A percentile compares a stretch with the other conserved stretches of the same genome.
Conservation (phyloP, 2,329 filamentous ascomycete genomes). For the Hymenoscyphus salicellus region DNA sequence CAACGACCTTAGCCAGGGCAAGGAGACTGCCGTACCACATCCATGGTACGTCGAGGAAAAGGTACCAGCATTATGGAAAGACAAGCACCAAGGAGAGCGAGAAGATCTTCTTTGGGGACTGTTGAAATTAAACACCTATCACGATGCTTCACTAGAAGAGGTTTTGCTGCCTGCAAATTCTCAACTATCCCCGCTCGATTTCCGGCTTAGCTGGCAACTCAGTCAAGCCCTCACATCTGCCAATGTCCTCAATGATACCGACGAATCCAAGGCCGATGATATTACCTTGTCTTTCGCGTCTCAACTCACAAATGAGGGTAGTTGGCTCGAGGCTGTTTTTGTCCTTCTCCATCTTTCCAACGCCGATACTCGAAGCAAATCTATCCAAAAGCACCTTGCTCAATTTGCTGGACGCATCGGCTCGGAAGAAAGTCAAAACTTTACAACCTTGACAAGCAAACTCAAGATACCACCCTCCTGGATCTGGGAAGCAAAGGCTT, state of each 20-base stretch:
- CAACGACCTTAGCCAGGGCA: conserved; percentile 67
- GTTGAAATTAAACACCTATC: conserved; percentile 72
- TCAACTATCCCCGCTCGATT: conserved; percentile 70
- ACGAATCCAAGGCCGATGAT: conserved; percentile 59
- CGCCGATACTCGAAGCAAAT: conserved; percentile 58
- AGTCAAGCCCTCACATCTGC: conserved; percentile 60
- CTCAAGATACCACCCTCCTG: conserved; percentile 71
- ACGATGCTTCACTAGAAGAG: conserved; percentile 61
- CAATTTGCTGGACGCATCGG: conserved; percentile 68
- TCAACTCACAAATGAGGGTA: conserved; percentile 59
- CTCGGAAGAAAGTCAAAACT: conserved; percentile 53
- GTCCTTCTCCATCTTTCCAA: conserved; percentile 74
- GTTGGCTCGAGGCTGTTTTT: conserved; percentile 71
- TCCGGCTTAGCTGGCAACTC: conserved; percentile 81
- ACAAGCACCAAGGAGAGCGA: conserved; percentile 54
- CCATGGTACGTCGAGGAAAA: conserved; percentile 67
- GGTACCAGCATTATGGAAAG: conserved; percentile 57
- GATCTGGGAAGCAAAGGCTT: conserved; percentile 84
- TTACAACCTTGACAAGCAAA: conserved; percentile 57
- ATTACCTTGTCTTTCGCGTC: conserved; percentile 63
- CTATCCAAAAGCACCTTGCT: conserved; percentile 70
- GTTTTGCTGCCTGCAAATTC: conserved; percentile 74
- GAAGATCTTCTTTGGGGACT: conserved; percentile 87
- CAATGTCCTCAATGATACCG: conserved; percentile 50
- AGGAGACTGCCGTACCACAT: conserved; percentile 66